A percentile compares a stretch with the other conserved stretches of the same genome.
Evolutionary conservation across 768 basidiomycete species (phyloP).

Genomic region (Agaricus bisporus): DNA sequence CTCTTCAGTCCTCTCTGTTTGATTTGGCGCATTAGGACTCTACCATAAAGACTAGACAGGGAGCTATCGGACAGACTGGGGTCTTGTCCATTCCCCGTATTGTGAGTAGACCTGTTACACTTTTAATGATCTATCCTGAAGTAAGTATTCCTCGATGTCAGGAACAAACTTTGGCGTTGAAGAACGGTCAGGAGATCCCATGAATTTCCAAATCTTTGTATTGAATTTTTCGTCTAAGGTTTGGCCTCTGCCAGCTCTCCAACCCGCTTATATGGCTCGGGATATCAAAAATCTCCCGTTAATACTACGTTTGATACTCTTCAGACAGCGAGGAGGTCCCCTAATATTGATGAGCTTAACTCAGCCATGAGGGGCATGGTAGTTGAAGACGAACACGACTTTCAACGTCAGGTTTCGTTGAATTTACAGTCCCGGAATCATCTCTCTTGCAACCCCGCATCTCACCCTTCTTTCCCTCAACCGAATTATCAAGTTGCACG

Average conservation of each 20-base stretch:
- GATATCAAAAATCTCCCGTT: conserved; percentile 7
- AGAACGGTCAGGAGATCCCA: conserved; percentile 1
- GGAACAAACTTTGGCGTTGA: conserved; percentile 8
- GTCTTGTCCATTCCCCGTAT: conserved; percentile 5
- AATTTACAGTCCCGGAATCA: conserved; percentile 9
- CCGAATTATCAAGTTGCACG: conserved; percentile 3
- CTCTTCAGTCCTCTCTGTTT: neutral
- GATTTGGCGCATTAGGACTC: neutral
- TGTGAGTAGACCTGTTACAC: neutral
- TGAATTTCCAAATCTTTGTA: neutral
- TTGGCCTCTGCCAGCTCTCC: conserved; percentile 31
- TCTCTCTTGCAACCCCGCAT: conserved; percentile 13
- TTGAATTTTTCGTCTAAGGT: neutral
- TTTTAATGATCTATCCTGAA: too few relatives aligned
- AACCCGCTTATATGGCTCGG: conserved; percentile 18
- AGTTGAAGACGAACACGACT: conserved; percentile 24
- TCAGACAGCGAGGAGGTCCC: conserved; percentile 2
- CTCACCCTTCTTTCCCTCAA: conserved; percentile 2
- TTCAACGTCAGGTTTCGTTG: conserved; percentile 13
- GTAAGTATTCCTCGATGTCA: neutral
- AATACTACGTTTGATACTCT: conserved; percentile 13
- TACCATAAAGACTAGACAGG: conserved; percentile 1
- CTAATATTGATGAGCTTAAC: conserved; percentile 48
- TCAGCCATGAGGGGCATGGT: conserved; percentile 48
- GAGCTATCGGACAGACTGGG: conserved; percentile 5